phyloP scores from a whole-genome alignment of 2,329 filamentous ascomycete genomes.

The Pochonia chlamydosporia region DNA sequence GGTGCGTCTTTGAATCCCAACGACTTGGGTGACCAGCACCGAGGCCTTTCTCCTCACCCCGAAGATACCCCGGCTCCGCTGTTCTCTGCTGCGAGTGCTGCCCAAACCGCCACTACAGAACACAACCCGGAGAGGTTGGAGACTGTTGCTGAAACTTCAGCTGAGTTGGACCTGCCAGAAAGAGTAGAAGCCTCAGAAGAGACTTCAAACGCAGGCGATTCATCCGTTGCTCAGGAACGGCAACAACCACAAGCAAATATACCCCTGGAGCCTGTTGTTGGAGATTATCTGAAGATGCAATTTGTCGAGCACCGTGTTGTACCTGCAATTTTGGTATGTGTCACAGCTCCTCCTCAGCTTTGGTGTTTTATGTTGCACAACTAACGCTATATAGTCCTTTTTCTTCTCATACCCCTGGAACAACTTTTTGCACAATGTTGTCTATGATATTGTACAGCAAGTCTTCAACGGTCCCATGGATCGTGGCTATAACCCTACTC shows the following conservation, averaged over 20 bases:
- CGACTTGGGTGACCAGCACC: conserved; percentile 13
- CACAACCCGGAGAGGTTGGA: neutral
- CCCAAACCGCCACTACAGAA: neutral
- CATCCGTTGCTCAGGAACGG: conserved; percentile 9
- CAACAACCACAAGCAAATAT: conserved; percentile 9
- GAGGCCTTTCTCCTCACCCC: conserved; percentile 45
- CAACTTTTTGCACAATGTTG: conserved; percentile 98
- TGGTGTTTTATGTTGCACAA: too few species aligned
- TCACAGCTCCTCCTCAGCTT: neutral
- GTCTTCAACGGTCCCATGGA: conserved; percentile 99
- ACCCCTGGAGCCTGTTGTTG: conserved; percentile 66
- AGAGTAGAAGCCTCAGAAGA: conserved; percentile 5
- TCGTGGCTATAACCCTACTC: conserved; percentile 80
- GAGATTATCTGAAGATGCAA: conserved; percentile 90
- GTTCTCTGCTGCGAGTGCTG: conserved; percentile 22
- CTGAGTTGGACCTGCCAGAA: neutral
- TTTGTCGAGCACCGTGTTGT: conserved; percentile 94
- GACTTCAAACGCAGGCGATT: conserved; percentile 4
- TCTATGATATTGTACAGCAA: conserved; percentile 98
- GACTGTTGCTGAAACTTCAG: conserved; percentile 5
- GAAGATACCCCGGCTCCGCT: conserved; percentile 66
- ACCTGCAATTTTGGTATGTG: conserved; percentile 82
- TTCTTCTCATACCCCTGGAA: conserved; percentile 99
- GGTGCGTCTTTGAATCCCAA: conserved; percentile 7
- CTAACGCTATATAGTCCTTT: conserved; percentile 60